Evolutionary conservation across 1,284 basidiomycete genomes (phyloP), one percentile per base, ranked within the genome.

Genomic region (Microbotryum saponariae): DNA sequence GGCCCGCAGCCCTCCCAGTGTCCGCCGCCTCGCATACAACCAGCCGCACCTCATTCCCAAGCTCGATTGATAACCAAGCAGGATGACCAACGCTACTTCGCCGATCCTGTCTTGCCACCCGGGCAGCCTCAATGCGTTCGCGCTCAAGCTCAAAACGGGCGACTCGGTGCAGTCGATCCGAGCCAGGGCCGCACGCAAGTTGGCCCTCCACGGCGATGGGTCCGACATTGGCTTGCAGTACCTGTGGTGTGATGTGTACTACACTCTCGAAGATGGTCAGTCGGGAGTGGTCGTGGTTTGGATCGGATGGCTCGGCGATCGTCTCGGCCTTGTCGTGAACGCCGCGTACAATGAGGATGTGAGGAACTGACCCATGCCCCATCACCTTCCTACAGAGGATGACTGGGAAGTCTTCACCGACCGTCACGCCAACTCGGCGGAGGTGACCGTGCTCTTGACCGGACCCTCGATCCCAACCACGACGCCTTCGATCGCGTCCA

Each of bases 211-310:
- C 1, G 61, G 54, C 46, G 58, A 65, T 33, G 56, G 54, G 12
- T 10, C 33, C 6, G 66, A 68, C 42, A 58, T 68, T 25, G n/a
- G n/a, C 8, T 12, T 64, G 12, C 60, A 66, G 54, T 68, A 69
- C 58, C 46, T 64, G n/a, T 70, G 64, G 65, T 67, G 59, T 51
- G 64, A 65, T 45, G 68, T 69, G 31, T 71, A 64, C 62, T 73
- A 73, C 61, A 56, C 66, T 6, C 65, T 73, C 31, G 70, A 73
- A 46, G 72, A 73, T 50, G 70, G 70, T 71, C 4, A 49, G 37
- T 18, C 18, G 37, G 31, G 37, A 42, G 37, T 12, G 16, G 6
- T 42, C 12, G 37, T 6, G 37, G 16, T 16, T 12, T 42, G 37
- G 37, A 42, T 4, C 37, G 12, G 37, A 42, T 16, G 45, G 6